Evolutionary conservation across 1,284 basidiomycete species (phyloP).

Genomic region (Cryptococcus deneoformans): DNA sequence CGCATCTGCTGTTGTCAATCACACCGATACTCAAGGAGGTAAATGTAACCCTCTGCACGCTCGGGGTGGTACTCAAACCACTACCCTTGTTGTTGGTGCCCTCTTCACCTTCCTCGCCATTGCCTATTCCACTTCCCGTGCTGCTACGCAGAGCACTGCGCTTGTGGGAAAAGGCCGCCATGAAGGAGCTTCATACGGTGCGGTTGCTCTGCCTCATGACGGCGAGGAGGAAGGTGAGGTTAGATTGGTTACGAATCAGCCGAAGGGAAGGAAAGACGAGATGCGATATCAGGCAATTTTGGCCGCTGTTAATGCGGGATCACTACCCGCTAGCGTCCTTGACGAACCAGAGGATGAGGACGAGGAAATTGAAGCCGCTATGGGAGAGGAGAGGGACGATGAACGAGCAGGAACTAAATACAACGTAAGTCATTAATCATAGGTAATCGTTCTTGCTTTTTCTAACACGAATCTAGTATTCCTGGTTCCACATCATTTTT

Average conservation of each 20-base stretch:
- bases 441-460: neutral
- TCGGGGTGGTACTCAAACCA: conserved; percentile 68
- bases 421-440: conserved; percentile 60
- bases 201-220: conserved; percentile 59
- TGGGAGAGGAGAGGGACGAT: conserved; percentile 80
- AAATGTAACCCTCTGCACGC: conserved; percentile 81
- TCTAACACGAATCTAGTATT: conserved; percentile 60
- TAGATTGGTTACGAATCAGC: conserved; percentile 77
- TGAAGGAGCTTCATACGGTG: conserved; percentile 52
- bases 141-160: conserved; percentile 91
- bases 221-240: conserved; percentile 56
- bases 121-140: conserved; percentile 93
- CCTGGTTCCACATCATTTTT: conserved; percentile 99
- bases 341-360: conserved; percentile 72
- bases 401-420: conserved; percentile 96
- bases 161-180: conserved; percentile 67
- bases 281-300: conserved; percentile 92
- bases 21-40: conserved; percentile 60
- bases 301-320: conserved; percentile 94
- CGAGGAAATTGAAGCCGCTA: conserved; percentile 65
- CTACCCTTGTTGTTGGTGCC: conserved; percentile 86
- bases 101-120: conserved; percentile 97
- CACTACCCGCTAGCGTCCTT: conserved; percentile 89
- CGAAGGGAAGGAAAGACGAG: conserved; percentile 71
- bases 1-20: conserved; percentile 91